phyloP scores from a whole-genome alignment of 169 alveolate genomes.

The Plasmodium knowlesi region DNA sequence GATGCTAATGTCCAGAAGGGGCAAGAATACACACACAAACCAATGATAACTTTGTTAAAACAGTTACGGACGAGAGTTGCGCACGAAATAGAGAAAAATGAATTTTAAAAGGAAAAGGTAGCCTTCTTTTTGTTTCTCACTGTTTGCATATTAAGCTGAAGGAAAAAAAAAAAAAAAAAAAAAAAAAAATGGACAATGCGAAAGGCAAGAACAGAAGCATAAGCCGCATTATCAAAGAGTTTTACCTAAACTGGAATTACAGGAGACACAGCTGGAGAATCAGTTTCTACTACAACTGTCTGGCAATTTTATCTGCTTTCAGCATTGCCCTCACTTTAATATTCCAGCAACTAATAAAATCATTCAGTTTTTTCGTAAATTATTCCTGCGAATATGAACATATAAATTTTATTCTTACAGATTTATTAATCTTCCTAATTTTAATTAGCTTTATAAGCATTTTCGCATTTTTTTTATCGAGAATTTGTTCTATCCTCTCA shows the following conservation, averaged over 20 bases:
- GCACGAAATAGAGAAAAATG: background rate
- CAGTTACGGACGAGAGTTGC: background rate
- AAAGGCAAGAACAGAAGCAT: conserved; percentile 24
- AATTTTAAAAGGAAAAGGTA: background rate
- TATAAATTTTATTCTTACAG: conserved; percentile 77
- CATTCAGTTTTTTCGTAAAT: conserved; percentile 81
- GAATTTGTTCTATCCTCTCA: conserved; percentile 84
- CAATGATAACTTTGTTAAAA: background rate
- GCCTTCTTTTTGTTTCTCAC: background rate
- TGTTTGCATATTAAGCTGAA: background rate
- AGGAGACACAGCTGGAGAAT: conserved; percentile 88
- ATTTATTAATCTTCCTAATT: conserved; percentile 75
- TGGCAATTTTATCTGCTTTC: conserved; percentile 76
- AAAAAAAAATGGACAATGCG: conserved; percentile 41
- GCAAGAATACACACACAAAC: background rate
- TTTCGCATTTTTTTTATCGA: conserved; percentile 56
- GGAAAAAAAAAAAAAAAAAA: conserved; percentile 7
- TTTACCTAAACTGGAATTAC: conserved; percentile 81
- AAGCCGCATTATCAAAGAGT: conserved; percentile 44
- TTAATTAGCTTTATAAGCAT: conserved; percentile 73
- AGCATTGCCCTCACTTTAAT: conserved; percentile 77
- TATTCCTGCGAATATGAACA: conserved; percentile 81
- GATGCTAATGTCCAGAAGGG: background rate
- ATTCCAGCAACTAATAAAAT: conserved; percentile 81
- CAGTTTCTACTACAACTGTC: conserved; percentile 78